Base-by-base conservation (phyloP, 257 asterid genomes). In the Gentiana macrophylla region DNA sequence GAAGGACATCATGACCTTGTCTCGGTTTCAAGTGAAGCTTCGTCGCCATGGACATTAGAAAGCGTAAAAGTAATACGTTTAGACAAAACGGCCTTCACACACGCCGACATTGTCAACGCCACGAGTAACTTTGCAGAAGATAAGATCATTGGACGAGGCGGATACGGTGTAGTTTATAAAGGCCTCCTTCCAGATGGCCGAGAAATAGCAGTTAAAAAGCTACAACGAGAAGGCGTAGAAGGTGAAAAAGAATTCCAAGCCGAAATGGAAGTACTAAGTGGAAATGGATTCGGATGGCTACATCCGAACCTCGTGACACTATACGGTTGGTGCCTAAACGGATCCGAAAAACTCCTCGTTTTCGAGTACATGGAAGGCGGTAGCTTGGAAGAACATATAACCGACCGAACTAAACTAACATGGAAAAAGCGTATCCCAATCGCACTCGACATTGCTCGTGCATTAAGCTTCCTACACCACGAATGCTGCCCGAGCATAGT, bases 351-450 rank as follows among this genome's bases (percentile, higher is more conserved):
- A 77, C 50, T 89, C 38, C 65, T 89, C 7, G 96, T 89, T 33
- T 89, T 82, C 35, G 90, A 86, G 69, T 89, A 74, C 75, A 89
- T 89, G 96, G 91, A 79, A 58, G 97, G 97, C 0, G 97, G 97
- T 11, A 81, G 78, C 70, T 56, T 74, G 52, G 76, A 74, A 8
- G 72, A 70, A 8, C 24, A 62, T 12, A 54, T 89, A 36, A 67
- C 84, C 0, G 87, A 89, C 33, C 63, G 84, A 15, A 37, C 63
- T 6, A 54, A 74, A 8, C 54, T 89, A n/a, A 55, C 77, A 11
- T 89, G 90, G 95, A 59, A 59, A 45, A 47, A 76, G 36, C 78
- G 97, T 6, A 47, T 89, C 4, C 82, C 78, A 10, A 80, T 82
- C 3, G 93, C 93, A 11, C 37, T 83, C 1, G 95, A 86, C 49